Base-by-base conservation (phyloP, 2,329 filamentous ascomycete species). In the Trichoderma citrinoviride region DNA sequence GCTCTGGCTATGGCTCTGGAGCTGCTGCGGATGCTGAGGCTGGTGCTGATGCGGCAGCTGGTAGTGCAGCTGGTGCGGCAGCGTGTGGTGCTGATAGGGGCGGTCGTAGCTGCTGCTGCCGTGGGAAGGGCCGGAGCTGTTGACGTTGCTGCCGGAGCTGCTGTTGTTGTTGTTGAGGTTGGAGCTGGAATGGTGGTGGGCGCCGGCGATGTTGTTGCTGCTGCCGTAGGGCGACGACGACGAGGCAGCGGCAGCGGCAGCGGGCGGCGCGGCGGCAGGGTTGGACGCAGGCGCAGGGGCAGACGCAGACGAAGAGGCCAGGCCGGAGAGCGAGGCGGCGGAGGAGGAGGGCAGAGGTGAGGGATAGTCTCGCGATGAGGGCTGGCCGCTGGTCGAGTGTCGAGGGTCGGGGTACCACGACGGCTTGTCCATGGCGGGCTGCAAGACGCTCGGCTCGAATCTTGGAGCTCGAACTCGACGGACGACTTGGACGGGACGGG, bases 361-460 rank as follows among this genome's bases (percentile, higher is more conserved):
- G 52, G 80, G 73, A 74, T 83, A 83, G 71, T 85, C 80, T 73
- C 79, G 76, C 67, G 81, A 77, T 54, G n/a, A n/a, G n/a, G 40
- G 79, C 68, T 83, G 78, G 65, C 70, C 68, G 68, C 66, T 76
- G 70, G 82, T 82, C 77, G 86, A 87, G 77, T 41, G 52, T 41
- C 87, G 83, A 73, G 87, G 82, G 77, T 90, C 88, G 76, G 84
- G 79, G 78, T 91, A 91, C 88, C 87, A 90, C 71, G 89, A 75
- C 63, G 77, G 77, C 53, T 61, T 52, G 75, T 84, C 82, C 82
- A 84, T 84, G 73, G 72, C 70, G 67, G 68, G 57, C 65, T 37
- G 58, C 66, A 14, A 19, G 54, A 14, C 21, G 44, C 10, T 37
- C 33, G 33, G 10, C 33, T 37, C 33, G 33, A 37, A 8, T n/a